phyloP scores from a whole-genome alignment of 2,329 filamentous ascomycete species.

The Eutypella sp. region DNA sequence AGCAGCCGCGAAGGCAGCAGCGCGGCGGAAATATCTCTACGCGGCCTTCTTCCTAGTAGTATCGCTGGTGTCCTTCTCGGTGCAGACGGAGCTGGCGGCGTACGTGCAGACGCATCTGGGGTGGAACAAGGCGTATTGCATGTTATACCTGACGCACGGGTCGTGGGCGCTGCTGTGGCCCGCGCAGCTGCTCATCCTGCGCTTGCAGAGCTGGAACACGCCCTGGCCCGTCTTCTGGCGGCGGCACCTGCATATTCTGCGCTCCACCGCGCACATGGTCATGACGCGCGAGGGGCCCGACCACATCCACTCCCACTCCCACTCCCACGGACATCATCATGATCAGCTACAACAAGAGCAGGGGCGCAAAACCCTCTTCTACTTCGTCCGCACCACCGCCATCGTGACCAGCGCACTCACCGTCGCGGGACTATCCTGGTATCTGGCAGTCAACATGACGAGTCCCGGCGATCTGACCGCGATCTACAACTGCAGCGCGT shows the following conservation, averaged over 20 bases:
- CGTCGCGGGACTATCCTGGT: constrained; percentile 89
- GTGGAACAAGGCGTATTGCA: constrained; percentile 99
- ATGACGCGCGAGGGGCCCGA: no score
- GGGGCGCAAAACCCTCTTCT: constrained; percentile 48
- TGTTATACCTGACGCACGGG: constrained; percentile 96
- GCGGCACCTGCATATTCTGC: constrained; percentile 45
- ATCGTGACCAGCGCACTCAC: constrained; percentile 83
- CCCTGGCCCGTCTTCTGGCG: constrained; percentile 87
- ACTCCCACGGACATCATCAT: no score
- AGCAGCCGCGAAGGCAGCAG: constrained; percentile 58
- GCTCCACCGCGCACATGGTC: constrained; percentile 73
- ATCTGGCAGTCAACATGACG: constrained; percentile 88
- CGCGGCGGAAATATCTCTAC: constrained; percentile 79
- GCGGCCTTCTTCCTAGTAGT: constrained; percentile 78
- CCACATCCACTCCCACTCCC: no score
- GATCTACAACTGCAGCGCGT: constrained; percentile 98
- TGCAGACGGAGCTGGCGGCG: constrained; percentile 93
- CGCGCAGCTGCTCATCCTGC: constrained; percentile 71
- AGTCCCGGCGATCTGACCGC: constrained; percentile 91
- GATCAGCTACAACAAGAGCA: no score
- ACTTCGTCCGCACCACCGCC: constrained; percentile 74
- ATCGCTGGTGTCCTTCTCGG: constrained; percentile 80
- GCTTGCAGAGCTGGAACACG: constrained; percentile 70
- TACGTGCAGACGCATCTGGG: constrained; percentile 89
- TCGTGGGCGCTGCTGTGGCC: constrained; percentile 93